phyloP scores from a whole-genome alignment of 164 flowering plant genomes.

The Houttuynia cordata region DNA sequence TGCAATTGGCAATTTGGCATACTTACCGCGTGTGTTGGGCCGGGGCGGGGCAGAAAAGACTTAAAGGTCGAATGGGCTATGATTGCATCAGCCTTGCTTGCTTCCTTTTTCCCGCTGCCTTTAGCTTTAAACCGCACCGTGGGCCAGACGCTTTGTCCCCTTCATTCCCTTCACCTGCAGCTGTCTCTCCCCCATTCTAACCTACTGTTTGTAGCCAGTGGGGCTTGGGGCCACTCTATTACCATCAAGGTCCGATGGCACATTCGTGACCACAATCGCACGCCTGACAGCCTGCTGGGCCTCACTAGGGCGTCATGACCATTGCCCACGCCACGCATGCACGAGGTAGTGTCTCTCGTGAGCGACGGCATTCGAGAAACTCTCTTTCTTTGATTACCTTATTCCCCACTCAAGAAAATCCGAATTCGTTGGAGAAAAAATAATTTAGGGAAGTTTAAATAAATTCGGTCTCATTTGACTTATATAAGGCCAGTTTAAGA shows the following conservation, averaged over 20 bases:
- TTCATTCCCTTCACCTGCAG: constrained; percentile 6
- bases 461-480: no score
- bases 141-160: constrained; percentile 10
- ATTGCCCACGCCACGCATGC: neutral
- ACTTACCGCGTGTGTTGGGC: neutral
- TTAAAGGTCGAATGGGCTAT: constrained; percentile 1
- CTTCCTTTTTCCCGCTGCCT: neutral
- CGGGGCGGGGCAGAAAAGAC: constrained; percentile 4
- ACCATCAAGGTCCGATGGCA: no score
- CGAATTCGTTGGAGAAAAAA: no score
- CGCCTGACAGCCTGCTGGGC: neutral
- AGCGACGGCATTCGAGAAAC: neutral
- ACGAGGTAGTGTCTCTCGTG: neutral
- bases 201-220: no score
- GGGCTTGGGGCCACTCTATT: no score
- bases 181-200: neutral
- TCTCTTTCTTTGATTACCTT: no score
- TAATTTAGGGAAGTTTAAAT: no score
- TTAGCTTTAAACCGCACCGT: constrained; percentile 6
- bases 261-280: neutral
- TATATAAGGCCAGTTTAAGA: no score
- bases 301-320: neutral
- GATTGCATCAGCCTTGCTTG: constrained; percentile 10
- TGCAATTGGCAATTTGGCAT: no score
- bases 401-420: no score